Evolutionary conservation across 2,329 filamentous ascomycete genomes (phyloP).

Genomic region (Neonectria faginata): DNA sequence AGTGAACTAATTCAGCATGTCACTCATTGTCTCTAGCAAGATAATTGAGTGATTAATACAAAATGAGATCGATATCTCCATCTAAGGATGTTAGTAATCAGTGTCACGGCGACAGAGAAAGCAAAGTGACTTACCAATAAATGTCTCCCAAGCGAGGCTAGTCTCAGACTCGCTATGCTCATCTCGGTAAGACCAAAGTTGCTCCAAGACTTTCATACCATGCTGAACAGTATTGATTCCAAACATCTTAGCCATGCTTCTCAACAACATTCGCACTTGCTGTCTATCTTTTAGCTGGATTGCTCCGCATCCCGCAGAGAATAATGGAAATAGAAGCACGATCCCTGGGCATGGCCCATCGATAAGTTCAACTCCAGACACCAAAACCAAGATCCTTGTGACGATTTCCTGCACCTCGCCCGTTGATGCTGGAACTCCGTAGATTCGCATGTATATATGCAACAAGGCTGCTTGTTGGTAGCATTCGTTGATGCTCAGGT

Average conservation of each 20-base stretch:
- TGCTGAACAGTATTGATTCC: conserved; percentile 10
- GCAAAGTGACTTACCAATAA: neutral
- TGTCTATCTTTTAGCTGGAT: neutral
- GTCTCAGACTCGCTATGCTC: neutral
- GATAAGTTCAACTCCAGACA: neutral
- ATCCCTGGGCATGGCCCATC: conserved; percentile 12
- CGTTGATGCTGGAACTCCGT: neutral
- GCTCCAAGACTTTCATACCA: conserved; percentile 5
- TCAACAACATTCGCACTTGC: conserved; percentile 8
- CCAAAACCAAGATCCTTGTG: neutral
- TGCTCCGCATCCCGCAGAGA: conserved; percentile 20
- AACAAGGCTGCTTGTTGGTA: conserved; percentile 13
- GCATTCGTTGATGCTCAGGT: conserved; percentile 6
- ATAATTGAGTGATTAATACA: conserved; percentile 3
- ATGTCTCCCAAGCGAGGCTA: neutral
- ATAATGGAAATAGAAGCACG: conserved; percentile 15
- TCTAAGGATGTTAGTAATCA: neutral
- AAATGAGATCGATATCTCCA: conserved; percentile 9
- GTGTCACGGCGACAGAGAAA: neutral
- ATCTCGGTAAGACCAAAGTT: conserved; percentile 11
- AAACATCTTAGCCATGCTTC: neutral
- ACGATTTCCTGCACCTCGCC: neutral
- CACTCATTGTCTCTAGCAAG: too few relatives aligned
- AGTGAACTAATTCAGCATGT: too few relatives aligned
- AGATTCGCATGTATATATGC: conserved; percentile 13